phyloP scores from a whole-genome alignment of 2,329 filamentous ascomycete genomes.

The Calonectria crousiana region DNA sequence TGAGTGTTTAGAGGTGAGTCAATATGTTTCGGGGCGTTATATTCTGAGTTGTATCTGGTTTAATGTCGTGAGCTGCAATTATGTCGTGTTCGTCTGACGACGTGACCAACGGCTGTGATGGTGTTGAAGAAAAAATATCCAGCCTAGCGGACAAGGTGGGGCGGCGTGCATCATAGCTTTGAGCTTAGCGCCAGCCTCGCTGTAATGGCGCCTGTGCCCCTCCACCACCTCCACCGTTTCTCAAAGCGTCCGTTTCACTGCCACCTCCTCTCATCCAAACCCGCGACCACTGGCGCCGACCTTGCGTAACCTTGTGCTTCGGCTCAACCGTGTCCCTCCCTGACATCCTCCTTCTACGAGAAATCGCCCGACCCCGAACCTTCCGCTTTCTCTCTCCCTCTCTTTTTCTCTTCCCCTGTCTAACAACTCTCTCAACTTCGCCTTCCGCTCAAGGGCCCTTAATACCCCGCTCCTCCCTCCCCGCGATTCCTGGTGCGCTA shows the following conservation, averaged over 20 bases:
- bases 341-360: background rate
- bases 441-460: background rate
- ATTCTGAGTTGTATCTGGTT: background rate
- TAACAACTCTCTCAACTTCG: background rate
- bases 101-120: background rate
- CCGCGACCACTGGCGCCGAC: background rate
- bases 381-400: background rate
- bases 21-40: background rate
- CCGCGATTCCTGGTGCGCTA: background rate
- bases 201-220: conserved; percentile 4
- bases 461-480: background rate
- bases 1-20: background rate
- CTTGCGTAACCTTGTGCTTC: background rate
- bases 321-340: background rate
- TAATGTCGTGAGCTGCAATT: background rate
- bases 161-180: background rate
- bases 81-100: background rate
- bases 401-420: background rate
- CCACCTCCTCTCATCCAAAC: conserved; percentile 20
- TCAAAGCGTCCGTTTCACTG: conserved; percentile 18
- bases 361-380: background rate
- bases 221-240: conserved; percentile 6
- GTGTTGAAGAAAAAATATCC: background rate
- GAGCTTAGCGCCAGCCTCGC: conserved; percentile 10
- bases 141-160: conserved; percentile 3